Percentiles rank a stretch among this genome's conserved stretches.
phyloP scores from a whole-genome alignment of 1,284 basidiomycete genomes.

The Tilletia caries region DNA sequence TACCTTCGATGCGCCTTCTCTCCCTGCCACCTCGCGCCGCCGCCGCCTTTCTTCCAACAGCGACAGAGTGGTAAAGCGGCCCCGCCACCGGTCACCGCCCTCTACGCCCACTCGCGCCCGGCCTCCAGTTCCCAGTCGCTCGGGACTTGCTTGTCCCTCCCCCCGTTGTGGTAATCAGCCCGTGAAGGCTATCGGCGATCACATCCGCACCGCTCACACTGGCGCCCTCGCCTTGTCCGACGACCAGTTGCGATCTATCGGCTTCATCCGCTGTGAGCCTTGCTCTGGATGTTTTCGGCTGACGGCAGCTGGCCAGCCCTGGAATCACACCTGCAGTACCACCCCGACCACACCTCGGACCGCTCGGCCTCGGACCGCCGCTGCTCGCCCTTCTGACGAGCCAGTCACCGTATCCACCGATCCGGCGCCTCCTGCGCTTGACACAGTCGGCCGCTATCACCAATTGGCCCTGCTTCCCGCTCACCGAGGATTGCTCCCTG shows the following conservation, averaged over 20 bases:
- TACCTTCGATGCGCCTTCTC: neutral
- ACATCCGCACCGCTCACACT: neutral
- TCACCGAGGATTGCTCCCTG: neutral
- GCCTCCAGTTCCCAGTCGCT: neutral
- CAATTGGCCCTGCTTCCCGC: neutral
- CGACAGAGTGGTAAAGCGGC: neutral
- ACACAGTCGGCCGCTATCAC: neutral
- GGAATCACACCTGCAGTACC: neutral
- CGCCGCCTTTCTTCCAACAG: neutral
- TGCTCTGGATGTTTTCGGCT: neutral
- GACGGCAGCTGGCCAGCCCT: neutral
- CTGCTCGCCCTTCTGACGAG: neutral
- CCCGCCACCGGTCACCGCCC: neutral
- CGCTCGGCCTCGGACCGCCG: too few relatives aligned
- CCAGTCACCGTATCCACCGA: neutral
- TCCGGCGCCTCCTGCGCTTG: neutral
- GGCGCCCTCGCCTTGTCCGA: neutral
- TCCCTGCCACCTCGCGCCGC: neutral
- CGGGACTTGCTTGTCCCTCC: neutral
- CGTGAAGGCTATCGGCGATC: neutral
- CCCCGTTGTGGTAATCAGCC: neutral
- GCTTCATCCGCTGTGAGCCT: neutral
- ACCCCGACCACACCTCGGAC: neutral
- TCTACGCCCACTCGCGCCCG: neutral
- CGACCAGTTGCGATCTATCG: neutral